Evolutionary conservation across 495 filamentous ascomycete genomes (phyloP).

Genomic region (Hypoxylon crocopeplum): DNA sequence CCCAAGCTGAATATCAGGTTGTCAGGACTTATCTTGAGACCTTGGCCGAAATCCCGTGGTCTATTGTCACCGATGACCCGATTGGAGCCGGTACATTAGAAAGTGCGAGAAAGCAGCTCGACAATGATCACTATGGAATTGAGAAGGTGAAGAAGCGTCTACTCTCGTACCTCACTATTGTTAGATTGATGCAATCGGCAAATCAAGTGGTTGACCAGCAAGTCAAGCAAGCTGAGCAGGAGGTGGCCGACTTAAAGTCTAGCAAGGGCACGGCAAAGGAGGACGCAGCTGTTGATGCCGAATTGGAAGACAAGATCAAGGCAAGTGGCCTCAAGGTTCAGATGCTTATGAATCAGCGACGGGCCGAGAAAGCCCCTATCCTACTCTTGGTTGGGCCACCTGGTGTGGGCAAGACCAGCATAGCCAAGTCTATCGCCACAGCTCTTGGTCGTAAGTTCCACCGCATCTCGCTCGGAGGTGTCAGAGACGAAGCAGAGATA

Average conservation of each 20-base stretch:
- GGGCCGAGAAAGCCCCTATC: slow-evolving; percentile 95
- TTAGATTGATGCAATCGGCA: slow-evolving; percentile 89
- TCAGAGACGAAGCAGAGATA: slow-evolving; percentile 96
- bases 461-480: slow-evolving; percentile 94
- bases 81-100: slow-evolving; percentile 82
- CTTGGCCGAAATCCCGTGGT: slow-evolving; percentile 93
- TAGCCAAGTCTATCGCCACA: slow-evolving; percentile 91
- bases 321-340: slow-evolving; percentile 67
- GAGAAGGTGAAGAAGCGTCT: slow-evolving; percentile 98
- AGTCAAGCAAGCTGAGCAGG: slow-evolving; percentile 70
- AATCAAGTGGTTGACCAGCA: slow-evolving; percentile 81
- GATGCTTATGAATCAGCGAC: slow-evolving; percentile 72
- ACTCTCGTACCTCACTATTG: slow-evolving; percentile 93
- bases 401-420: slow-evolving; percentile 93
- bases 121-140: slow-evolving; percentile 95
- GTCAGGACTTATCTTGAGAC: slow-evolving; percentile 95
- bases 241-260: slow-evolving; percentile 55
- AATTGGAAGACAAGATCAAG: slow-evolving; percentile 51
- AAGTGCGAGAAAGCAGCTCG: slow-evolving; percentile 84
- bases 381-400: slow-evolving; percentile 93
- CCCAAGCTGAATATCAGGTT: slow-evolving; percentile 94
- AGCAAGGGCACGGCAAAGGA: slow-evolving; percentile 43
- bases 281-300: slow-evolving; percentile 34
- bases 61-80: slow-evolving; percentile 81
- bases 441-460: slow-evolving; percentile 96